These are phyloP conservation scores for Fraxinus nigra DNA, from an alignment of 305 asterid genomes.

Conservation along the genomic window DNA sequence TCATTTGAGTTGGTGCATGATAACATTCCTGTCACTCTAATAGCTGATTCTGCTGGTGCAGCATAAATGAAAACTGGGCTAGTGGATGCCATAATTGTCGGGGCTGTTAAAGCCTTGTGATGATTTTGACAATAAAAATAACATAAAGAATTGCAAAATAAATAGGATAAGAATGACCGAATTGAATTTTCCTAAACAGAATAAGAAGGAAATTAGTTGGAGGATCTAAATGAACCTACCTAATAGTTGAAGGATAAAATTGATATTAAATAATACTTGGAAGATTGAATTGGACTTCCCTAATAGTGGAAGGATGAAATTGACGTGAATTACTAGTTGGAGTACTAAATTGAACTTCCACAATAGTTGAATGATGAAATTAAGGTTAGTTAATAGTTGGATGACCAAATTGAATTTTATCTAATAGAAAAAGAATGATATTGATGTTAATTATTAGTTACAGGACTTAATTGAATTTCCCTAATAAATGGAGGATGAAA, in stretches of 20 bases:
- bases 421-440: background rate
- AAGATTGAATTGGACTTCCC: background rate
- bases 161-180: background rate
- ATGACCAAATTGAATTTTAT: background rate
- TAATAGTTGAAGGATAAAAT: background rate
- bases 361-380: background rate
- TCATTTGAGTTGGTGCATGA: constrained; percentile 89
- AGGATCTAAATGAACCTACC: background rate
- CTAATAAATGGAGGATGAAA: background rate
- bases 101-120: background rate
- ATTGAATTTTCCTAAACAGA: background rate
- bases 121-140: background rate
- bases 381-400: background rate
- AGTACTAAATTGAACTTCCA: background rate
- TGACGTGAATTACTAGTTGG: background rate
- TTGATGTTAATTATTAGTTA: background rate
- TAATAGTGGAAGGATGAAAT: background rate
- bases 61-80: constrained; percentile 76
- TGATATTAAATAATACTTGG: background rate
- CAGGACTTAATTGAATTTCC: background rate
- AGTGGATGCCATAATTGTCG: constrained; percentile 82
- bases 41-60: constrained; percentile 96
- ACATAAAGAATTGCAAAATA: background rate
- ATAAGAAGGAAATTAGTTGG: background rate
- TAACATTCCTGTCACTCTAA: constrained; percentile 80